Base-by-base conservation (phyloP, 2,329 filamentous ascomycete genomes). In the Colletotrichum noveboracense region DNA sequence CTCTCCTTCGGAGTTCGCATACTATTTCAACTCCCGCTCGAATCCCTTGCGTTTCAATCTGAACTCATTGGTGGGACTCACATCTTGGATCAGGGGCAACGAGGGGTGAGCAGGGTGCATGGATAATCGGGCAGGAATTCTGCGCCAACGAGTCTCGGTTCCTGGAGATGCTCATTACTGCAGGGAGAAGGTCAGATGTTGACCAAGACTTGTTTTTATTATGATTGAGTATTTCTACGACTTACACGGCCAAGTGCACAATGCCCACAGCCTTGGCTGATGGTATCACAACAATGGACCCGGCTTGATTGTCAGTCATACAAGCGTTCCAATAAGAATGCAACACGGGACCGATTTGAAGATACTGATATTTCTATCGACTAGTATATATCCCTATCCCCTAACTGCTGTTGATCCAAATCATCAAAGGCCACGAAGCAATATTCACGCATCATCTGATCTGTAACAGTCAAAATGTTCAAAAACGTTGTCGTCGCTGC, bases 351-450 rank as follows among this genome's bases (percentile, higher is more conserved):
- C 16, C 38, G 13, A 26, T 0, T 28, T 16, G 2, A 5, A 10
- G 16, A 1, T 2, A 24, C 32, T 21, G 2, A 5, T 3, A 1
- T n/a, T 6, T 2, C 2, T 10, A 7, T n/a, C 2, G 38, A 12
- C 2, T 4, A 12, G 38, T 48, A 48, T 48, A 48, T n/a, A 48
- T 10, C 12, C 3, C 16, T 6, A 0, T 6, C 8, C 9, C 8
- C 12, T 48, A 5, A 12, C 6, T 5, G 18, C 5, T 4, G 9
- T 4, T n/a, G 38, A 18, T 21, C 16, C 10, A 16, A 3, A 10
- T 30, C 14, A 24, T 55, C 0, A 12, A 3, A 4, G 24, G 8
- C 24, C 24, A 24, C n/a, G n/a, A n/a, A n/a, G n/a, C n/a, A n/a
- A n/a, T n/a, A n/a, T n/a, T n/a, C n/a, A n/a, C n/a, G n/a, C n/a